These are phyloP conservation scores for Lablab purpureus DNA, from an alignment of 306 rosid genomes.

Conservation along the genomic window DNA sequence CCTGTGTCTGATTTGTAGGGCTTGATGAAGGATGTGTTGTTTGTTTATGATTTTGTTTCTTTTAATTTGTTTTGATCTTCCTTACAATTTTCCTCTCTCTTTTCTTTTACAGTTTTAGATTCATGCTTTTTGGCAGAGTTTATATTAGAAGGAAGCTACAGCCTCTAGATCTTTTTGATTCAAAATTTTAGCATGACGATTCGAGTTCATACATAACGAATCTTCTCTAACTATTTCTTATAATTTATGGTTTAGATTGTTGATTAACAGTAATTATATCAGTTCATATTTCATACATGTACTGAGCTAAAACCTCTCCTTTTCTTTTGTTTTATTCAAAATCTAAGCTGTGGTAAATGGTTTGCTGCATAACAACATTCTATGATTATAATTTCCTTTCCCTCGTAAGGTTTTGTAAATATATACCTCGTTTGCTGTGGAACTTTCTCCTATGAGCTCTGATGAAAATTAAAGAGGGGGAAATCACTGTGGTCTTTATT, in stretches of 20 bases:
- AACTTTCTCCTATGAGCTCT: neutral
- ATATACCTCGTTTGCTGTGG: neutral
- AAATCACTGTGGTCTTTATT: neutral
- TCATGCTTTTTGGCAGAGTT: neutral
- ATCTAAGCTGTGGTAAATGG: neutral
- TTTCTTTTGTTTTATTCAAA: neutral
- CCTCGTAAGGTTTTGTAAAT: neutral
- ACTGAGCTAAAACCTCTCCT: neutral
- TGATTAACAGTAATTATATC: neutral
- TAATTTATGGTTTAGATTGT: neutral
- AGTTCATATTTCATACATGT: neutral
- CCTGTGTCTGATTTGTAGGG: constrained; percentile 39
- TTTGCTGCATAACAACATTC: constrained; percentile 20
- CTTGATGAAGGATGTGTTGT: neutral
- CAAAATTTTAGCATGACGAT: constrained; percentile 7
- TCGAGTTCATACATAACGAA: neutral
- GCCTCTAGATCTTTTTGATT: constrained; percentile 19
- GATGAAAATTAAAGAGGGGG: neutral
- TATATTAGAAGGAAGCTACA: neutral
- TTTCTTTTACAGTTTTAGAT: neutral
- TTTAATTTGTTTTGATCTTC: neutral
- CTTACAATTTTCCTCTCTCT: neutral
- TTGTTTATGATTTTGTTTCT: neutral
- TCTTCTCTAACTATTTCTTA: neutral
- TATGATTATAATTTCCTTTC: neutral